Evolutionary conservation across 257 asterid genomes (phyloP), one percentile per base, ranked within the genome.

Genomic region (Datura wrightii): DNA sequence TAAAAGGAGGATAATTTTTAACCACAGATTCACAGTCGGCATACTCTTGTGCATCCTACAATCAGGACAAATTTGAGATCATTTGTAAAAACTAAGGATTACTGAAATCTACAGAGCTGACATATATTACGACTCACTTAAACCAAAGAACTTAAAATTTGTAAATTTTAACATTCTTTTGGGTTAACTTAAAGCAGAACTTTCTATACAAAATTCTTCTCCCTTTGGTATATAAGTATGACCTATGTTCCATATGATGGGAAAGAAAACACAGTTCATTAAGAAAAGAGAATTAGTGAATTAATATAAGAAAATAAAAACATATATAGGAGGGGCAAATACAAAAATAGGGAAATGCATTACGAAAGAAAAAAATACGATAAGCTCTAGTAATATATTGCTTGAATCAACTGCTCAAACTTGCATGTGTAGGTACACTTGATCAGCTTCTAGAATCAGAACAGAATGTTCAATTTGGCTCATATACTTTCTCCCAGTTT

Each of bases 1-100:
- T 88, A 88, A 97, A 95, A 46, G 98, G 98, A 86, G 97, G 98
- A 87, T 90, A 93, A 50, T 93, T 96, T 92, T 95, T 97, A 79
- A 97, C 97, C 34, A 92, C 91, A 56, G 97, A 98, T 90, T 97
- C 99, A 86, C 99, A 97, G 89, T 97, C 99, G 86, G 99, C 99
- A 87, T 95, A 97, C 86, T 97, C 99, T 52, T 89, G 91, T 85
- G 98, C 99, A 92, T 97, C 98, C 99, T 97, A 86, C 85, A 85
- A 63, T 76, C 82, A 76, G 82, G 31, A 76, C 31, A 76, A 52
- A 50, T 46, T 52, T 52, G 11, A 76, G 63, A 76, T 76, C 8
- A 76, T 76, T 24, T 50, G 48, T 76, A 31, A 76, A 31, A 24
- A 50, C 19, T 31, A 15, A 31, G 44, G 58, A 50, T 8, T 13